A percentile compares a stretch with the other conserved stretches of the same genome.
Evolutionary conservation across 163 green algal species (phyloP).

Genomic region (Scenedesmus sp.): DNA sequence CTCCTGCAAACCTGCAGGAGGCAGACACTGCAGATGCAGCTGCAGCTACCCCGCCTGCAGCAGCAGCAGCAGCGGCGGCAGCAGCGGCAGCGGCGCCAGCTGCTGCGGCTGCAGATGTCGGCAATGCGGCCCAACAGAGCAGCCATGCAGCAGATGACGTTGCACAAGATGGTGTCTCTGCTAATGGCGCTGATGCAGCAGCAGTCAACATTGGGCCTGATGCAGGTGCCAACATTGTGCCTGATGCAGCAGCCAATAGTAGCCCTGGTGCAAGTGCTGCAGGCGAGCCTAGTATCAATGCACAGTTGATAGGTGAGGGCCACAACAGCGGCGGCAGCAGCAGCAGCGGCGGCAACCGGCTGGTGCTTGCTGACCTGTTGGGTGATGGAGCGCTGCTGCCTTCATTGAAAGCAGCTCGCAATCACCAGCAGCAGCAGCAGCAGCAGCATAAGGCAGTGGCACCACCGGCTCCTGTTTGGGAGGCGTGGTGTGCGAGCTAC

Average conservation of each 20-base stretch:
- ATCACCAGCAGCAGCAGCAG: constrained; percentile 17
- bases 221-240: too few relatives aligned
- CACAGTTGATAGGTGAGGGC: background rate
- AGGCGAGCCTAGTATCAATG: background rate
- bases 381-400: background rate
- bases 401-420: constrained; percentile 17
- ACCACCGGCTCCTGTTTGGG: constrained; percentile 15
- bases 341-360: background rate
- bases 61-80: background rate
- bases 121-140: background rate
- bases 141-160: background rate
- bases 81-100: background rate
- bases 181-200: background rate
- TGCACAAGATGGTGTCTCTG: background rate
- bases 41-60: background rate
- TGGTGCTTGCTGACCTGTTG: constrained; percentile 15
- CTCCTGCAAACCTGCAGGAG: background rate
- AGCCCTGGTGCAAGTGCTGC: background rate
- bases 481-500: constrained; percentile 9
- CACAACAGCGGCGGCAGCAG: background rate
- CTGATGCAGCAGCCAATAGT: too few relatives aligned
- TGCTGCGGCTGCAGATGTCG: background rate
- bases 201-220: background rate
- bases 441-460: constrained; percentile 3
- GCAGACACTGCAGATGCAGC: background rate